These are phyloP conservation scores for Camelina hispida DNA, from an alignment of 345 rosid genomes.

Conservation along the genomic window DNA sequence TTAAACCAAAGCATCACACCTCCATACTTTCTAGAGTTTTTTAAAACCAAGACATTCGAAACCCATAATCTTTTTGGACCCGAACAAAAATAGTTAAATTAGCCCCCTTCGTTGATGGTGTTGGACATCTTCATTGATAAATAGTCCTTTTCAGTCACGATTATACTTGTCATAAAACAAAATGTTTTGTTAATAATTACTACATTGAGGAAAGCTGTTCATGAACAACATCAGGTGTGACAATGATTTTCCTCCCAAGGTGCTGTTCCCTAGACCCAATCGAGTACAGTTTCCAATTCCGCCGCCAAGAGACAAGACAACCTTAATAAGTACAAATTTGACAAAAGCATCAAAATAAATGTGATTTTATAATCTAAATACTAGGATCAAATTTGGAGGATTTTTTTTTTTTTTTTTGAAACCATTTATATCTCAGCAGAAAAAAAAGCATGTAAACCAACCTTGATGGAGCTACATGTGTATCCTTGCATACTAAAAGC, in stretches of 20 bases:
- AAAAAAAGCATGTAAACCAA: too few species aligned
- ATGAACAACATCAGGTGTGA: slow-evolving; percentile 58
- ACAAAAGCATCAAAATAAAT: background rate
- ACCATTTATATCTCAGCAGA: too few species aligned
- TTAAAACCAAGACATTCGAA: slow-evolving; percentile 16
- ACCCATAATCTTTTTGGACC: background rate
- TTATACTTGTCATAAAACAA: background rate
- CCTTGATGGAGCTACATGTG: too few species aligned
- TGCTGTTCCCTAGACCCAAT: slow-evolving; percentile 53
- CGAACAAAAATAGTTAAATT: slow-evolving; percentile 50
- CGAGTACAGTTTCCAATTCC: slow-evolving; percentile 51
- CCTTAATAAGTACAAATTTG: slow-evolving; percentile 32
- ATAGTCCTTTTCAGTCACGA: too few species aligned
- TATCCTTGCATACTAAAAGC: too few species aligned
- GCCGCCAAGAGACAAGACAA: slow-evolving; percentile 66
- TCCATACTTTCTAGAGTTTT: slow-evolving; percentile 55
- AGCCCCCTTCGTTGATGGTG: slow-evolving; percentile 47
- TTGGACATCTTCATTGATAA: too few species aligned
- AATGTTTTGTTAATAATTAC: background rate
- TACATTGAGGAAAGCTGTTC: slow-evolving; percentile 52
- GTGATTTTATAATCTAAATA: background rate
- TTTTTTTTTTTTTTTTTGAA: too few species aligned
- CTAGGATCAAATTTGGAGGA: background rate
- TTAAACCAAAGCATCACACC: slow-evolving; percentile 73
- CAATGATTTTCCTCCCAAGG: slow-evolving; percentile 50